phyloP scores from a whole-genome alignment of 2,329 filamentous ascomycete species.

The Huntiella omanensis region DNA sequence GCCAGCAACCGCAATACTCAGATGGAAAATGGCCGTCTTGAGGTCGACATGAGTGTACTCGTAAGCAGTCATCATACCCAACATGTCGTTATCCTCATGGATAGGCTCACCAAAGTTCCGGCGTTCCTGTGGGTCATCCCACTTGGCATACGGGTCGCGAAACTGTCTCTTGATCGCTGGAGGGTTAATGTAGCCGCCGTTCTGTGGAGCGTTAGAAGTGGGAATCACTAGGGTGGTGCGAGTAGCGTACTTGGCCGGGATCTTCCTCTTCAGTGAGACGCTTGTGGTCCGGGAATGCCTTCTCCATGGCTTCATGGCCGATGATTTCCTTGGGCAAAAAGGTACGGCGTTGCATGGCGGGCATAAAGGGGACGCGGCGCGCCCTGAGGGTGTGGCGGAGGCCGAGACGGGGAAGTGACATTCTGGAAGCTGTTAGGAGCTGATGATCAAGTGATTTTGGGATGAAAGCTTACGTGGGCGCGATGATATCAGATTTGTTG shows the following conservation, averaged over 20 bases:
- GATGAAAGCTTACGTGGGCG: too few species aligned
- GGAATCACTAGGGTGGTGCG: slow-evolving; percentile 14
- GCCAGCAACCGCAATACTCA: slow-evolving; percentile 45
- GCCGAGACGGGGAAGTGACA: slow-evolving; percentile 17
- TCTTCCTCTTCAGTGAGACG: slow-evolving; percentile 39
- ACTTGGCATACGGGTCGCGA: slow-evolving; percentile 80
- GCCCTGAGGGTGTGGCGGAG: slow-evolving; percentile 12
- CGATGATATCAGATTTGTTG: too few species aligned
- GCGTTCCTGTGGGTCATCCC: slow-evolving; percentile 96
- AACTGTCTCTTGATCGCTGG: slow-evolving; percentile 68
- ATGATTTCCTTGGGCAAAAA: slow-evolving; percentile 34
- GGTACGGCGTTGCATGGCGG: slow-evolving; percentile 36
- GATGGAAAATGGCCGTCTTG: slow-evolving; percentile 47
- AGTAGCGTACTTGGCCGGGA: slow-evolving; percentile 40
- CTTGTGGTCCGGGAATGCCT: slow-evolving; percentile 32
- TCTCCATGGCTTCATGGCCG: slow-evolving; percentile 27
- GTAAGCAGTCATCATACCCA: slow-evolving; percentile 76
- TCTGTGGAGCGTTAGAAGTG: slow-evolving; percentile 29
- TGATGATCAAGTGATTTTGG: too few species aligned
- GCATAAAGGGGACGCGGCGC: slow-evolving; percentile 18
- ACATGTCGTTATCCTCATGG: slow-evolving; percentile 87
- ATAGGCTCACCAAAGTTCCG: slow-evolving; percentile 92
- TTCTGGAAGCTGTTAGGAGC: neutral
- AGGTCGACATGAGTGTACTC: slow-evolving; percentile 71
- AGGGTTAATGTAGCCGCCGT: slow-evolving; percentile 69